A percentile compares a stretch with the other conserved stretches of the same genome.
phyloP scores from a whole-genome alignment of 495 filamentous ascomycete genomes.

The Trichoderma orchidacearum region DNA sequence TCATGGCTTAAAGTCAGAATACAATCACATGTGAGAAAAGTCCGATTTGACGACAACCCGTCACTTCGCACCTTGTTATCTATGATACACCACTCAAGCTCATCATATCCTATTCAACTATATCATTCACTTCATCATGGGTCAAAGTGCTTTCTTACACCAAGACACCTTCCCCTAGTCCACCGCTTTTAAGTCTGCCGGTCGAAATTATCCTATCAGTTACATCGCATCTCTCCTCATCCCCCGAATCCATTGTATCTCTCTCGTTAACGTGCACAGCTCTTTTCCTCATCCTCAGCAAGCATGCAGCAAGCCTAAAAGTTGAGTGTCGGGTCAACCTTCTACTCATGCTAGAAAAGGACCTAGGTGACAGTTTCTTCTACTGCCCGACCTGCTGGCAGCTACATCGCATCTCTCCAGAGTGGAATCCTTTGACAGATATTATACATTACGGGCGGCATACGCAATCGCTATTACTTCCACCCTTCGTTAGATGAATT shows the following conservation, averaged over 20 bases:
- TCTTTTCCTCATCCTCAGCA: conserved; percentile 2
- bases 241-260: not conserved
- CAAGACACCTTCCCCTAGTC: not conserved
- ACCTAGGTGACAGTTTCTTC: conserved; percentile 4
- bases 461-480: not conserved
- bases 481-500: not conserved
- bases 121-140: too few species aligned
- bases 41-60: too few species aligned
- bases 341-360: conserved; percentile 8
- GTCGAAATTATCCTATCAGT: not conserved
- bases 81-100: too few species aligned
- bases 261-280: conserved; percentile 8
- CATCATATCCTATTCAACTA: too few species aligned
- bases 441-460: not conserved
- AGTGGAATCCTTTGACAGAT: not conserved
- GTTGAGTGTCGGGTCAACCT: not conserved
- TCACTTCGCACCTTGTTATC: too few species aligned
- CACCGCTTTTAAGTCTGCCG: not conserved
- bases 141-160: not conserved
- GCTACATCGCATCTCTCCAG: conserved; percentile 2
- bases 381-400: conserved; percentile 7
- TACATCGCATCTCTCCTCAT: not conserved
- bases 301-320: not conserved
- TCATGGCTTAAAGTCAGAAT: too few species aligned
- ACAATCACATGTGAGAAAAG: too few species aligned